Evolutionary conservation across 805 yeast species (phyloP).

Genomic region (Candida maris): DNA sequence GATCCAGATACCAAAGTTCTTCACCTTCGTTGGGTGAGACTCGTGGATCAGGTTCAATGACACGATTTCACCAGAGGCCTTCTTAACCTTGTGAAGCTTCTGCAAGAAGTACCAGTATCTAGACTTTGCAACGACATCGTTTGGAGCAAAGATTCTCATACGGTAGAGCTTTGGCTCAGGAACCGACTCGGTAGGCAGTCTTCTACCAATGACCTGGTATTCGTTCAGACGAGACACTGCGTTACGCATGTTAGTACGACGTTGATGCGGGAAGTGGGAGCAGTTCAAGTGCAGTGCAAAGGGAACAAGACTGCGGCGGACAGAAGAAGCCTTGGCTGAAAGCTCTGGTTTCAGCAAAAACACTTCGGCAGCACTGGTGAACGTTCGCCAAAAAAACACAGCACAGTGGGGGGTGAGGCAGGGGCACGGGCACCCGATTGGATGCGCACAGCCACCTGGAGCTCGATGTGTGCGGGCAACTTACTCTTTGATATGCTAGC

Average conservation of each 20-base stretch:
- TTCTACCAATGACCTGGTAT: constrained; percentile 99
- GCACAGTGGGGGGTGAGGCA: too few species aligned
- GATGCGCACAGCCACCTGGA: too few species aligned
- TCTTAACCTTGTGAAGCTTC: constrained; percentile 98
- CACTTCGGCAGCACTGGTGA: too few species aligned
- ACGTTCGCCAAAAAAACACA: too few species aligned
- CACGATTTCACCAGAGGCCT: constrained; percentile 99
- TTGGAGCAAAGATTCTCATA: constrained; percentile 99
- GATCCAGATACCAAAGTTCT: constrained; percentile 99
- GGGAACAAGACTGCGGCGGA: too few species aligned
- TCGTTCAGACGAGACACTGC: constrained; percentile 95
- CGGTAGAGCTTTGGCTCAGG: constrained; percentile 99
- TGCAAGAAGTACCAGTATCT: constrained; percentile 99
- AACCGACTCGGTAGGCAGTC: constrained; percentile 97
- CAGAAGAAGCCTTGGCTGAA: too few species aligned
- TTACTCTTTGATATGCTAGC: too few species aligned
- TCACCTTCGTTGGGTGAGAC: constrained; percentile 97
- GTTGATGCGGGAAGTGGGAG: too few species aligned
- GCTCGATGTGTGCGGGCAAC: too few species aligned
- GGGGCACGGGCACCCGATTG: too few species aligned
- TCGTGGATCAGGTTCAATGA: constrained; percentile 88
- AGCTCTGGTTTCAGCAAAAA: too few species aligned
- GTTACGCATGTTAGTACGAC: neutral
- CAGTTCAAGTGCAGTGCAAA: too few species aligned
- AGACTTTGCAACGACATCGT: constrained; percentile 98